These are phyloP conservation scores for Sporothrix curviconia DNA, from an alignment of 2,329 filamentous ascomycete species.

Conservation along the genomic window DNA sequence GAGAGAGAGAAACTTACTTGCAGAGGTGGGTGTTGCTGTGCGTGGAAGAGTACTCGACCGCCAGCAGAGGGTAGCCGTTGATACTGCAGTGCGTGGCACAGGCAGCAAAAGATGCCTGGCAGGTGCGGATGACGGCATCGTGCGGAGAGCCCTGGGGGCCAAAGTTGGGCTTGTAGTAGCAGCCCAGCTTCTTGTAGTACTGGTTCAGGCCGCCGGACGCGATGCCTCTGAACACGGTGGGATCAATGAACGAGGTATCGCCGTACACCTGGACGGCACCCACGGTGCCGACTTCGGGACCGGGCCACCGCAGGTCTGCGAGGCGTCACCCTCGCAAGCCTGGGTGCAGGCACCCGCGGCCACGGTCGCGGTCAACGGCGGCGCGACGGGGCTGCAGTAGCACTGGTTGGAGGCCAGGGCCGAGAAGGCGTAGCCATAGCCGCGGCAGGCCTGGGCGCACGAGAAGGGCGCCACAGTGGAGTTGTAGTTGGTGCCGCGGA, in stretches of 20 bases:
- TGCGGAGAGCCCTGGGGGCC: neutral
- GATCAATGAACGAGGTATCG: neutral
- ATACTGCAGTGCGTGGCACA: neutral
- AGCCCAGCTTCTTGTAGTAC: neutral
- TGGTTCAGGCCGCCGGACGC: neutral
- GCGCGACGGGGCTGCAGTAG: neutral
- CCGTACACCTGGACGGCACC: neutral
- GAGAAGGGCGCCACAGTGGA: neutral
- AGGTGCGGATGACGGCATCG: neutral
- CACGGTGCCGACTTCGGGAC: neutral
- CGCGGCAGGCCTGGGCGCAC: neutral
- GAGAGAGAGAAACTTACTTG: neutral
- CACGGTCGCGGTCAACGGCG: neutral
- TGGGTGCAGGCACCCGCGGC: neutral
- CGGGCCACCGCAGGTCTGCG: neutral
- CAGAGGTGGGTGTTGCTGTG: neutral
- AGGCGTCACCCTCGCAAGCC: neutral
- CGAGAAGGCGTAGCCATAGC: neutral
- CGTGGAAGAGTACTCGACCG: neutral
- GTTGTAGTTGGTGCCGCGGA: neutral
- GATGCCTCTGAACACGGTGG: neutral
- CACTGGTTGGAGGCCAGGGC: neutral
- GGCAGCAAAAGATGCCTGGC: neutral
- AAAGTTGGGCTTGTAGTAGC: neutral
- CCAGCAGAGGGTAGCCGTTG: neutral